These are phyloP conservation scores for Drosera capensis DNA, from an alignment of 148 eudicot genomes.

Conservation along the genomic window DNA sequence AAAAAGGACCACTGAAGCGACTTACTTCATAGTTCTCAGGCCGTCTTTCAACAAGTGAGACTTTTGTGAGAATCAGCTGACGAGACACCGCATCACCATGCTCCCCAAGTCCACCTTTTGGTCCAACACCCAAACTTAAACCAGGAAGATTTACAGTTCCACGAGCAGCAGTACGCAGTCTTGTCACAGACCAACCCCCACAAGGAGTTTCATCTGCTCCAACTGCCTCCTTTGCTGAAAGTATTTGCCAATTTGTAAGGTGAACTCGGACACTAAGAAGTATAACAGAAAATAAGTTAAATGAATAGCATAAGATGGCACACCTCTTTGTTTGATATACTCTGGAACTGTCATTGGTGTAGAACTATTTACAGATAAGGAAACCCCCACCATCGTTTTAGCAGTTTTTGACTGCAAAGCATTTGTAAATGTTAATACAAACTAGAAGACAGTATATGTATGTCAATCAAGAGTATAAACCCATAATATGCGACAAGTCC, in stretches of 20 bases:
- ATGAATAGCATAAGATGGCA: slow-evolving; percentile 3
- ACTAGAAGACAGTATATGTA: too few species aligned
- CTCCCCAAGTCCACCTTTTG: slow-evolving; percentile 96
- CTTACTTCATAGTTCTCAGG: slow-evolving; percentile 97
- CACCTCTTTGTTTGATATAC: slow-evolving; percentile 73
- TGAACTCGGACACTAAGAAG: too few species aligned
- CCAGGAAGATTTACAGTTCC: slow-evolving; percentile 64
- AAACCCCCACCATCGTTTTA: slow-evolving; percentile 70
- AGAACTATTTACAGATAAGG: slow-evolving; percentile 61
- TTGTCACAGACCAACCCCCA: slow-evolving; percentile 90
- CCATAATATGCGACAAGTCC: too few species aligned
- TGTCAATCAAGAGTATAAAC: too few species aligned
- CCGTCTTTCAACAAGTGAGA: slow-evolving; percentile 87
- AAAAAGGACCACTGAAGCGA: too few species aligned
- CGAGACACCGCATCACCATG: slow-evolving; percentile 92
- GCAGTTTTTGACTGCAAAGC: slow-evolving; percentile 71
- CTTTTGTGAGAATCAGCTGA: slow-evolving; percentile 81
- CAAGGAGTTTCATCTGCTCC: slow-evolving; percentile 95
- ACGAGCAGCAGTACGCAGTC: slow-evolving; percentile 87
- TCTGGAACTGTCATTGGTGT: slow-evolving; percentile 55
- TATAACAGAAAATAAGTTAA: slow-evolving; percentile 6
- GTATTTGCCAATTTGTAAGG: background rate
- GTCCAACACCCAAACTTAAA: slow-evolving; percentile 71
- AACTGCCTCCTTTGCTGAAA: slow-evolving; percentile 88
- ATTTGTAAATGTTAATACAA: slow-evolving; percentile 2